Evolutionary conservation across 257 asterid genomes (phyloP), one percentile per base, ranked within the genome.

Genomic region (Gentiana straminea): DNA sequence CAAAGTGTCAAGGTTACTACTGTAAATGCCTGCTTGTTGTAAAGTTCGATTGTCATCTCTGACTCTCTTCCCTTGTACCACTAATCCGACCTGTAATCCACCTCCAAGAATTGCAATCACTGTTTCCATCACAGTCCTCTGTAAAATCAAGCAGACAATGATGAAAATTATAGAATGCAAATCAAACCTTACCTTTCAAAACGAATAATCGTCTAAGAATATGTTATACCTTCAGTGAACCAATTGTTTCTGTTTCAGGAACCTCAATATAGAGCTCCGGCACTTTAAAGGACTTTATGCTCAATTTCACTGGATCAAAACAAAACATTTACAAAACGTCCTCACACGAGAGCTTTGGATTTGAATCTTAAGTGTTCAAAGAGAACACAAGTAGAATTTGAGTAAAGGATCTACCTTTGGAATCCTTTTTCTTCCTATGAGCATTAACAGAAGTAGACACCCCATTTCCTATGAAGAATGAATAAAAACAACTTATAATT

Each of bases 261-360:
- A 92, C 94, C 83, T 92, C 99, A 33, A 92, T 70, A 66, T 78
- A 83, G 61, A 92, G 86, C 75, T 92, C 99, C 11, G 99, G 99
- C 70, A 92, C 89, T 83, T 67, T 83, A 73, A 92, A 92, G 54
- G 99, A 83, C 77, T 88, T 88, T 44, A 92, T 92, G 78, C 94
- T 85, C 54, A 92, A 69, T 74, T 74, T 81, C 71, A 92, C 99
- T 92, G 94, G 61, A 61, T 49, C 54, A 68, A 33, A 32, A 54
- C 60, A 58, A 67, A 49, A 7, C 37, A 44, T 41, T 13, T 57
- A 8, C 46, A 45, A 45, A 44, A 13, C 24, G 11, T 11, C 24
- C 3, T 13, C 43, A 12, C 6, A 12, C 2, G 5, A 3, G 32
- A 24, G 6, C 50, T 56, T 8, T 13, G 49, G 41, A n/a, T 4